These are phyloP conservation scores for Angomonas ambiguus DNA, from an alignment of 208 protist species.

Conservation along the genomic window DNA sequence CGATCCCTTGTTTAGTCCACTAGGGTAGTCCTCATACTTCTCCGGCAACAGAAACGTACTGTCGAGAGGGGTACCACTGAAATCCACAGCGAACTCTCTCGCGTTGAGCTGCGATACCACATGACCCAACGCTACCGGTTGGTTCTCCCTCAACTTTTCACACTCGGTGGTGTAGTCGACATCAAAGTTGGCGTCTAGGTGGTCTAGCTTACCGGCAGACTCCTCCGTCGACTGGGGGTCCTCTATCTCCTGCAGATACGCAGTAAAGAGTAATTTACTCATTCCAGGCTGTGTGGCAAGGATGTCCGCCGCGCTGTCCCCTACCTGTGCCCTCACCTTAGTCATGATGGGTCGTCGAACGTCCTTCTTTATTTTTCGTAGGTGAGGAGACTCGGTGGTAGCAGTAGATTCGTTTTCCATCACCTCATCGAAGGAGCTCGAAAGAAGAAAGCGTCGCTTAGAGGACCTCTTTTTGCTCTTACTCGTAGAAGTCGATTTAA, in stretches of 20 bases:
- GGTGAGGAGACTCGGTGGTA: not conserved
- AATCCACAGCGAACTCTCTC: conserved; percentile 67
- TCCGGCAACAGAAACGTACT: not conserved
- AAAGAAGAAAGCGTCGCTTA: not conserved
- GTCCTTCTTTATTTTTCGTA: not conserved
- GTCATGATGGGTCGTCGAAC: not conserved
- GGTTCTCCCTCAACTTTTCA: not conserved
- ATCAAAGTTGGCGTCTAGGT: not conserved
- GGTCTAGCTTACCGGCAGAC: not conserved
- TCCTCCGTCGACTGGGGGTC: not conserved
- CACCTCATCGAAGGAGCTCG: not conserved
- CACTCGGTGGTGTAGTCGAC: not conserved
- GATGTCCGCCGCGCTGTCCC: not conserved
- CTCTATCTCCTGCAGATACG: not conserved
- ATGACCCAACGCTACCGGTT: conserved; percentile 63
- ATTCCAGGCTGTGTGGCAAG: not conserved
- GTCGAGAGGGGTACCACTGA: conserved; percentile 18
- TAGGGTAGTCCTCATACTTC: not conserved
- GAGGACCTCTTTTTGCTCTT: not conserved
- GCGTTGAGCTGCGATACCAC: conserved; percentile 72
- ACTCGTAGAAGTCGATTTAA: not conserved
- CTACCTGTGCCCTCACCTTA: not conserved
- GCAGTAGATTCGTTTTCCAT: not conserved
- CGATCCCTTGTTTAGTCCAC: not conserved
- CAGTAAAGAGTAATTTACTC: not conserved